Evolutionary conservation across 2,329 filamentous ascomycete species (phyloP).

Genomic region (Cytospora leucostoma): DNA sequence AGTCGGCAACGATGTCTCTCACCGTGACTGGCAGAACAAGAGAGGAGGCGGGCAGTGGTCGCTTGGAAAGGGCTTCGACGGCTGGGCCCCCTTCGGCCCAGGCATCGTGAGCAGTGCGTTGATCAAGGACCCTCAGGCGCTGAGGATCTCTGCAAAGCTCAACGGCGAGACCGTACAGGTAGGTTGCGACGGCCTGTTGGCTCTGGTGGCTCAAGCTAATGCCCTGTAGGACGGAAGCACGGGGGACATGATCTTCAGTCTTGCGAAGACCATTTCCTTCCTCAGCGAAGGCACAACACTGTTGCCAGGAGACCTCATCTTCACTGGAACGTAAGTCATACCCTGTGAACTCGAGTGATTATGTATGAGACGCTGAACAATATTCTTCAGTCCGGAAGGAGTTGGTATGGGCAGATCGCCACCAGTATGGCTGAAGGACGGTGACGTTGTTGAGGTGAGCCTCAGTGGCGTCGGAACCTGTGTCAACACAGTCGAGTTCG

Average conservation of each 20-base stretch:
- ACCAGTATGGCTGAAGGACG: constrained; percentile 68
- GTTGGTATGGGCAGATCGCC: constrained; percentile 71
- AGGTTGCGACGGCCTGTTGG: background rate
- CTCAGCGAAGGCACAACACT: constrained; percentile 64
- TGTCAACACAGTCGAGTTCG: constrained; percentile 53
- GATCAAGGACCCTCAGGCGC: constrained; percentile 57
- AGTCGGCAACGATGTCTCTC: constrained; percentile 78
- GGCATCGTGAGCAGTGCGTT: constrained; percentile 63
- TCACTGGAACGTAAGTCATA: constrained; percentile 56
- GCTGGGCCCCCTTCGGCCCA: constrained; percentile 73
- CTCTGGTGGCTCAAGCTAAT: constrained; percentile 19
- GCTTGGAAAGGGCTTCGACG: constrained; percentile 73
- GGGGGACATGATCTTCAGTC: constrained; percentile 63
- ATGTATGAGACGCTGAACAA: background rate
- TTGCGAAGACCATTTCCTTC: constrained; percentile 60
- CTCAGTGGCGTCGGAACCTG: constrained; percentile 67
- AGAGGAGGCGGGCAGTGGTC: constrained; percentile 70
- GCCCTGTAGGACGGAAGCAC: constrained; percentile 51
- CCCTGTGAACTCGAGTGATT: constrained; percentile 27
- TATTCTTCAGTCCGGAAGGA: constrained; percentile 40
- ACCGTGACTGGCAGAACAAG: constrained; percentile 74
- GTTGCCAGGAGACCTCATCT: constrained; percentile 65
- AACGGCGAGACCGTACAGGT: constrained; percentile 61
- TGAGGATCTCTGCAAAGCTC: constrained; percentile 59
- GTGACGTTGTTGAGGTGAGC: constrained; percentile 68